A percentile compares a stretch with the other conserved stretches of the same genome.
These are phyloP conservation scores for Telfairia occidentalis DNA, from an alignment of 331 rosid genomes.

Conservation along the genomic window DNA sequence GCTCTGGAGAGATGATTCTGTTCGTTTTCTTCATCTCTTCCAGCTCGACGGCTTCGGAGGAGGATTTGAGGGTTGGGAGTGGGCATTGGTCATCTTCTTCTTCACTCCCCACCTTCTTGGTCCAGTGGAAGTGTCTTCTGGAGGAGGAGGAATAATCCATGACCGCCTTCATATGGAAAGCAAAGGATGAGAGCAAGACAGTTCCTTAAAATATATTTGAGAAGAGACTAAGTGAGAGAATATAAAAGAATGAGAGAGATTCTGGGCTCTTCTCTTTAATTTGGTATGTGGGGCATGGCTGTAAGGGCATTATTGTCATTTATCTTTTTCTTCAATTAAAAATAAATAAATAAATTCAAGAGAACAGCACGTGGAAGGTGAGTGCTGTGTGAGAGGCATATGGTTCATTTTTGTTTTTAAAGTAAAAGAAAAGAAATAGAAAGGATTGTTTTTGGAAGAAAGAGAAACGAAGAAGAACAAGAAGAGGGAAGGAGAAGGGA, in stretches of 20 bases:
- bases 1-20: not conserved
- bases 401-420: no score
- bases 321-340: no score
- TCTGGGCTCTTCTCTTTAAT: conserved; percentile 22
- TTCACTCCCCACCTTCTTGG: conserved; percentile 66
- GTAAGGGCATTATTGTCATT: no score
- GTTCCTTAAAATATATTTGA: not conserved
- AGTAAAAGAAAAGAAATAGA: no score
- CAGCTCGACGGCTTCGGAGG: conserved; percentile 30
- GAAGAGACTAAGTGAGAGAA: not conserved
- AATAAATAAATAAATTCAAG: no score
- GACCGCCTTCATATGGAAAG: conserved; percentile 27
- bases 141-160: conserved; percentile 68
- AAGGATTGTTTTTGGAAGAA: no score
- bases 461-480: no score
- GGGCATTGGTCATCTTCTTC: conserved; percentile 22
- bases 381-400: no score
- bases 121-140: conserved; percentile 88
- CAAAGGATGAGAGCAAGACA: not conserved
- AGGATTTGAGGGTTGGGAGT: not conserved
- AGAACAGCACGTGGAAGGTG: no score
- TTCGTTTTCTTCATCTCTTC: conserved; percentile 15
- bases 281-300: conserved; percentile 31
- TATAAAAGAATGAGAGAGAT: conserved; percentile 14
- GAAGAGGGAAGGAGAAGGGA: no score